Evolutionary conservation across 2,329 filamentous ascomycete genomes (phyloP).

Genomic region (Microdochium trichocladiopsis): DNA sequence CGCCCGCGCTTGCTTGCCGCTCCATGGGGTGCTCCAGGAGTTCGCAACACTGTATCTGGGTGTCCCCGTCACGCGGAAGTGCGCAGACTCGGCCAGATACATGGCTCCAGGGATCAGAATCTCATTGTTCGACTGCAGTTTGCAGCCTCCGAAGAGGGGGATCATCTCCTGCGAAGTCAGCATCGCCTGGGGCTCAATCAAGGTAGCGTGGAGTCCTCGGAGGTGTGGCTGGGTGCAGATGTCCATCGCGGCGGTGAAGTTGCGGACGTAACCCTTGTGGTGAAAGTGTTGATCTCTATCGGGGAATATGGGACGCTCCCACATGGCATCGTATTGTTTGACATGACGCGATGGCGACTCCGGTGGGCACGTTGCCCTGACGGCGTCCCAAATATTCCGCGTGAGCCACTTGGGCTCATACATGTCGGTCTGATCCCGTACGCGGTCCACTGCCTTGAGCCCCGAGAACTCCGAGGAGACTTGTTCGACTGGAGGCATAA

Average conservation of each 20-base stretch:
- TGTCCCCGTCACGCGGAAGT: slow-evolving; percentile 21
- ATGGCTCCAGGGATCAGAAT: slow-evolving; percentile 58
- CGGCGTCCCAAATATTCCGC: slow-evolving; percentile 50
- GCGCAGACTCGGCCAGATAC: slow-evolving; percentile 49
- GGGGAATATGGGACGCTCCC: slow-evolving; percentile 18
- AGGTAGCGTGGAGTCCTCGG: slow-evolving; percentile 45
- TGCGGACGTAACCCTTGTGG: slow-evolving; percentile 43
- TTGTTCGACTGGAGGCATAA: slow-evolving; percentile 31
- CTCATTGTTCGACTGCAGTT: slow-evolving; percentile 56
- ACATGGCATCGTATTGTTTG: slow-evolving; percentile 12
- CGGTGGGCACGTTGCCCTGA: slow-evolving; percentile 48
- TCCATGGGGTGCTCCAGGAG: slow-evolving; percentile 48
- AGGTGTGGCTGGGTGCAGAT: slow-evolving; percentile 50
- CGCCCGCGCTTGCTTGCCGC: slow-evolving; percentile 43
- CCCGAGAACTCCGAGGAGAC: slow-evolving; percentile 36
- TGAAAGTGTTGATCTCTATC: slow-evolving; percentile 26
- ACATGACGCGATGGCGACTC: slow-evolving; percentile 33
- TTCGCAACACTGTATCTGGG: slow-evolving; percentile 39
- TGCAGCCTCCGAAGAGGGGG: slow-evolving; percentile 56
- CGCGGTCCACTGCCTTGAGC: background rate
- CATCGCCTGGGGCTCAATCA: slow-evolving; percentile 46
- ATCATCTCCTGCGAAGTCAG: slow-evolving; percentile 46
- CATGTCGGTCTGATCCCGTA: slow-evolving; percentile 12
- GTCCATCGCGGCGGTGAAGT: slow-evolving; percentile 52
- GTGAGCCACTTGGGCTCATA: slow-evolving; percentile 32